phyloP scores from a whole-genome alignment of 495 filamentous ascomycete species.

The Neurospora sp. region DNA sequence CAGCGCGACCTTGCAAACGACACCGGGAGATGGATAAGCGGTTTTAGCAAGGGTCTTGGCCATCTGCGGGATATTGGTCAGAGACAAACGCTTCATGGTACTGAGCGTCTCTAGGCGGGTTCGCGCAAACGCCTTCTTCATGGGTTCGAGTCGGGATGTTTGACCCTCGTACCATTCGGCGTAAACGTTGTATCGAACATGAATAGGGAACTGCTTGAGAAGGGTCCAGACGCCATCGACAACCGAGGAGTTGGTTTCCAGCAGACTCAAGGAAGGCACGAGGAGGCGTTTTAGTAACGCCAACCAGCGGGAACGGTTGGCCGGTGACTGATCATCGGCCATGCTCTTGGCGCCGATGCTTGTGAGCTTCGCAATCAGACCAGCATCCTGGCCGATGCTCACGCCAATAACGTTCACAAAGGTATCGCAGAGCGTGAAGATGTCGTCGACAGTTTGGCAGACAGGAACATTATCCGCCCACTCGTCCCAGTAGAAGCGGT shows the following conservation, averaged over 20 bases:
- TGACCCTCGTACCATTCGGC: constrained; percentile 79
- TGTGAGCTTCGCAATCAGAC: constrained; percentile 66
- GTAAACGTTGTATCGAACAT: constrained; percentile 78
- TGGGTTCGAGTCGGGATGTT: constrained; percentile 64
- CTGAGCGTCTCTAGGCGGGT: constrained; percentile 68
- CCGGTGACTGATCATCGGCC: constrained; percentile 52
- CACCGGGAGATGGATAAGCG: constrained; percentile 75
- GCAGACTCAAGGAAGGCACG: constrained; percentile 74
- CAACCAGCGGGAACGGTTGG: constrained; percentile 64
- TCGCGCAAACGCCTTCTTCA: constrained; percentile 67
- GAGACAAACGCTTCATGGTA: constrained; percentile 73
- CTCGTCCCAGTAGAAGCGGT: constrained; percentile 94
- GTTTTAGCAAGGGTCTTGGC: constrained; percentile 79
- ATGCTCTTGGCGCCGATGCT: constrained; percentile 73
- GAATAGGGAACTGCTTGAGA: constrained; percentile 64
- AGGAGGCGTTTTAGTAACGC: constrained; percentile 73
- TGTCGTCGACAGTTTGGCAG: constrained; percentile 81
- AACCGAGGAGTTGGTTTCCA: constrained; percentile 67
- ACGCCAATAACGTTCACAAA: constrained; percentile 76
- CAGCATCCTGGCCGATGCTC: constrained; percentile 75
- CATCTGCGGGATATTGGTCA: constrained; percentile 75
- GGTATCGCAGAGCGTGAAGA: constrained; percentile 78
- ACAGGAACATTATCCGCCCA: constrained; percentile 90
- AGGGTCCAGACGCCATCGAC: constrained; percentile 79
- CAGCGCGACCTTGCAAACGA: constrained; percentile 80